Evolutionary conservation across 129 eudicot species (phyloP), one percentile per base, ranked within the genome.

Genomic region (Pseudognaphalium luteoalbum): DNA sequence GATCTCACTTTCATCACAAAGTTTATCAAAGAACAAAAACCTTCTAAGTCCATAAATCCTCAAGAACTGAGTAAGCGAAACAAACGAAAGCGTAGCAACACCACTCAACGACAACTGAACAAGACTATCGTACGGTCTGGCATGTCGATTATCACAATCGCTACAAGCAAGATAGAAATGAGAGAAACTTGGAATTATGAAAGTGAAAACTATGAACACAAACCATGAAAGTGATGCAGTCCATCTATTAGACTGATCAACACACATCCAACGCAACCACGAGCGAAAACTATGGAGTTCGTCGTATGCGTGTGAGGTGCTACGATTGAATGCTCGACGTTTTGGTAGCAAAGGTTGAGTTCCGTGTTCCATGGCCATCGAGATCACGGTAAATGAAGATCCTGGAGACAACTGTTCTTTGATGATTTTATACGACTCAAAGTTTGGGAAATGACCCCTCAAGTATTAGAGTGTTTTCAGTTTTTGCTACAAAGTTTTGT

Each of bases 11-110:
- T 87, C 98, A 67, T 89, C 83, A 42, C 88, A 80, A 7, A 94
- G 86, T 83, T 87, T 88, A 86, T 94, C 98, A 51, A 94, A 85
- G 78, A 94, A 94, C 72, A 94, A 82, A 81, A 91, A 91, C 71
- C 93, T 83, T 21, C 98, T 35, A 0, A 94, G 76, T 7, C 98
- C 98, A 76, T 72, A 91, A 54, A 62, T 83, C 76, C 83, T 76
- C 0, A 87, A 75, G 34, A 94, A 94, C 16, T 65, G 57, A n/a
- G 98, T 77, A 4, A 94, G 63, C 34, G 90, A 87, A 14, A 91
- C 9, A 70, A 94, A 94, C 29, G 98, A 94, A 1, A 94, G 82
- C 63, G 96, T 74, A 0, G 98, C 92, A 12, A 94, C 63, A 15
- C 83, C 20, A 68, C 88, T 85, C 60, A 94, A 87, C 16, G 98